These are phyloP conservation scores for Sicyos baderoa DNA, from an alignment of 306 rosid genomes.

Conservation along the genomic window DNA sequence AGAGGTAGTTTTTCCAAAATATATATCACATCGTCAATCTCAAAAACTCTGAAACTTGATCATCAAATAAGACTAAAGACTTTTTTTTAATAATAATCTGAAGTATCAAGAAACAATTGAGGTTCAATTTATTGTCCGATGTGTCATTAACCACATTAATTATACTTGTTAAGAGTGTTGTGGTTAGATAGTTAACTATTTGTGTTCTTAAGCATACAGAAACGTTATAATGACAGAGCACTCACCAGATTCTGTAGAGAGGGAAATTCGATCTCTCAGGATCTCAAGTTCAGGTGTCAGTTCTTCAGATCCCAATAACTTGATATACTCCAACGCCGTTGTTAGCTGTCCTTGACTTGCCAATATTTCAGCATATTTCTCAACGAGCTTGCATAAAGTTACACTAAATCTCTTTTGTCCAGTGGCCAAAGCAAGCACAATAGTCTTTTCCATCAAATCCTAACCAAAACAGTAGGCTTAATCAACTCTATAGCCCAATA, in stretches of 20 bases:
- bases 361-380: slow-evolving; percentile 94
- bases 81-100: not conserved
- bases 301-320: slow-evolving; percentile 83
- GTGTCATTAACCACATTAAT: not conserved
- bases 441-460: slow-evolving; percentile 99
- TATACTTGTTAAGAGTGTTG: not conserved
- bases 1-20: not conserved
- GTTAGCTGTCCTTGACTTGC: slow-evolving; percentile 87
- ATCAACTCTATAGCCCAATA: slow-evolving; percentile 28
- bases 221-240: slow-evolving; percentile 1
- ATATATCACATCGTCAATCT: not conserved
- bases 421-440: slow-evolving; percentile 92
- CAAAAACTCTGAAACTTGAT: not conserved
- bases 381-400: slow-evolving; percentile 95
- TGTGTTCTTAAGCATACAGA: not conserved
- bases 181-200: not conserved
- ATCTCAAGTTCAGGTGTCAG: slow-evolving; percentile 77
- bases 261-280: slow-evolving; percentile 75
- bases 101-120: not conserved
- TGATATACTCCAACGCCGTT: slow-evolving; percentile 86
- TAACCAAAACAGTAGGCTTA: slow-evolving; percentile 24
- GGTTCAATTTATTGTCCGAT: not conserved
- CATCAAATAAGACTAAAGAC: not conserved
- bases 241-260: slow-evolving; percentile 66
- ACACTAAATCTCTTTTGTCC: slow-evolving; percentile 91